Base-by-base conservation (phyloP, 306 rosid genomes). In the Rosa multiflora region DNA sequence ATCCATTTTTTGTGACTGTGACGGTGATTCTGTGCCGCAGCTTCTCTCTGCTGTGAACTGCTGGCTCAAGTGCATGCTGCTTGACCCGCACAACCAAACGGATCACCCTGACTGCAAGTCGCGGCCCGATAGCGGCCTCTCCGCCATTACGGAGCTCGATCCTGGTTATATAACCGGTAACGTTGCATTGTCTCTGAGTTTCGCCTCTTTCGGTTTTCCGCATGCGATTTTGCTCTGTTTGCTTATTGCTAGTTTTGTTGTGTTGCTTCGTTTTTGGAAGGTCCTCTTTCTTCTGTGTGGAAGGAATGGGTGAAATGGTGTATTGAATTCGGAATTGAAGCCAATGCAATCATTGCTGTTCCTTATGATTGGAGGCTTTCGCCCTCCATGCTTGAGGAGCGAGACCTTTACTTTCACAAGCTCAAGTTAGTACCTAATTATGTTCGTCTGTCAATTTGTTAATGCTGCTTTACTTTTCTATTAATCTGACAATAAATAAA, bases 291-390 rank as follows among this genome's bases (percentile, higher is more conserved):
- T 10, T 91, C 99, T 2, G 93, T 95, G 72, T 95, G 99, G 99
- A 95, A 90, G 85, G 99, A 91, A 53, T 95, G 99, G 99, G 82
- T 95, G 75, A 95, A 95, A 85, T 95, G 99, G 99, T 95, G 99
- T 79, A 86, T 95, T 83, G 97, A 95, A 78, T 95, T 95, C 79
- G 99, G 99, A 56, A 88, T 95, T 29, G 99, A 95, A 83, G 91
- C 99, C n/a, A 91, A 93, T 72, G 98, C 99, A 32, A 92, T 95
- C 77, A 88, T 95, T 69, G 99, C 99, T 43, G 99, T 85, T 83
- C 99, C 99, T 5, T 95, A 95, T 83, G 99, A 95, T 76, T 95
- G 98, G 99, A 95, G 99, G 84, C 78, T 95, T 82, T 83, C 99
- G 1, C 99, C 99, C 10, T 84, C 94, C 55, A 88, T 70, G 90